Conservation (phyloP, 2,329 filamentous ascomycete genomes). For the Anisogramma anomala region DNA sequence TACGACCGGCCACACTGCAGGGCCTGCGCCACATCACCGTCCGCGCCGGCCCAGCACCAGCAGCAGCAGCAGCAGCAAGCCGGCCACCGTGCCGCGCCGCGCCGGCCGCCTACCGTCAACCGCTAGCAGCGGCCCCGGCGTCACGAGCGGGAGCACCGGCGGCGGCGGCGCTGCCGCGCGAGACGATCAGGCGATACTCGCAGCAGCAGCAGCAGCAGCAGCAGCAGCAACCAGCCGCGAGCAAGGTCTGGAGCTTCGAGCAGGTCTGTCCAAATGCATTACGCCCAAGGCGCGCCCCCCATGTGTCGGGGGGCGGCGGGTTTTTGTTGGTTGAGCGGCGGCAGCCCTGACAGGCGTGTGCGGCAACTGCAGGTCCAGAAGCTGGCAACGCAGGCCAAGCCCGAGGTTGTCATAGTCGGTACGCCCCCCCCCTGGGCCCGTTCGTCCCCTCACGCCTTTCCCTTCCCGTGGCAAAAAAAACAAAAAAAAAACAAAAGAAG, state of each 20-base stretch:
- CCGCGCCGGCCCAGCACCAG: background rate
- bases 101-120: background rate
- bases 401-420: slow-evolving; percentile 37
- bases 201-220: too few relatives aligned
- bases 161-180: background rate
- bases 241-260: slow-evolving; percentile 37
- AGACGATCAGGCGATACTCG: slow-evolving; percentile 19
- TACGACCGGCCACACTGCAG: background rate
- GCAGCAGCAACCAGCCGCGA: too few relatives aligned
- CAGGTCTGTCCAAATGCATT: slow-evolving; percentile 28
- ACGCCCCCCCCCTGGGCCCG: slow-evolving; percentile 14
- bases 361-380: slow-evolving; percentile 27
- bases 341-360: too few relatives aligned
- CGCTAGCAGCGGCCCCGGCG: background rate
- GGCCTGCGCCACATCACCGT: slow-evolving; percentile 7
- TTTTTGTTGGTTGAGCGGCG: too few relatives aligned
- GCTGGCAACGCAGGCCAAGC: slow-evolving; percentile 21
- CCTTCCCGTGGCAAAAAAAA: too few relatives aligned
- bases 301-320: too few relatives aligned
- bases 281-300: too few relatives aligned
- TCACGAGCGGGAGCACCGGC: background rate
- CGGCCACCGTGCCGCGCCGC: too few relatives aligned
- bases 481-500: too few relatives aligned
- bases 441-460: background rate
- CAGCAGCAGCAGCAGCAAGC: too few relatives aligned